Conservation (phyloP, 228 moss, liverwort and hornwort genomes). For the Sphagnum fallax region DNA sequence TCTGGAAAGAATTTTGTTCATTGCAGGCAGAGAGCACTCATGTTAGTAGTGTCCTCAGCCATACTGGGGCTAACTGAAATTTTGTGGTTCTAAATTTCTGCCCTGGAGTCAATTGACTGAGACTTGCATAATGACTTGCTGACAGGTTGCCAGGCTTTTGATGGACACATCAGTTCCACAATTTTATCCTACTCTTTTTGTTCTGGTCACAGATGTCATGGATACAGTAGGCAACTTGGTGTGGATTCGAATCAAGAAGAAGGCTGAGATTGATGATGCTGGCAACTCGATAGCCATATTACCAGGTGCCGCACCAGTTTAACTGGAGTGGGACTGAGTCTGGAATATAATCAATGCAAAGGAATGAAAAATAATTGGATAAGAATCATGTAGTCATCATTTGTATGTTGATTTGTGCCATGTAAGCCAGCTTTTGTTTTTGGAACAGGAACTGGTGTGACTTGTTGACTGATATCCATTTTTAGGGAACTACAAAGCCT, state of each 20-base stretch:
- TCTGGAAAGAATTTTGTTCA: neutral
- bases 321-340: neutral
- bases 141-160: conserved; percentile 97
- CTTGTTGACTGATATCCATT: too few species aligned
- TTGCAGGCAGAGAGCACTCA: neutral
- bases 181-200: conserved; percentile 97
- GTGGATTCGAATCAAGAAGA: conserved; percentile 98
- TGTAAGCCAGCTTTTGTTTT: too few species aligned
- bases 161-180: conserved; percentile 99
- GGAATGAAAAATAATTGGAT: too few species aligned
- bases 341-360: neutral
- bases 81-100: neutral
- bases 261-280: conserved; percentile 74
- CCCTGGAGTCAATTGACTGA: too few species aligned
- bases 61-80: neutral
- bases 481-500: too few species aligned
- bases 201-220: conserved; percentile 99
- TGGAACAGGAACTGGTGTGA: too few species aligned
- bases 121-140: conserved; percentile 9
- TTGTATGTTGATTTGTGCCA: too few species aligned
- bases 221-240: conserved; percentile 98
- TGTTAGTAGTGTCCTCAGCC: neutral
- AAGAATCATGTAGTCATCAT: too few species aligned
- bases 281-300: conserved; percentile 53
- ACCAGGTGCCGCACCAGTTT: conserved; percentile 47